Evolutionary conservation across 345 rosid species (phyloP).

Genomic region (Lepidium sativum): DNA sequence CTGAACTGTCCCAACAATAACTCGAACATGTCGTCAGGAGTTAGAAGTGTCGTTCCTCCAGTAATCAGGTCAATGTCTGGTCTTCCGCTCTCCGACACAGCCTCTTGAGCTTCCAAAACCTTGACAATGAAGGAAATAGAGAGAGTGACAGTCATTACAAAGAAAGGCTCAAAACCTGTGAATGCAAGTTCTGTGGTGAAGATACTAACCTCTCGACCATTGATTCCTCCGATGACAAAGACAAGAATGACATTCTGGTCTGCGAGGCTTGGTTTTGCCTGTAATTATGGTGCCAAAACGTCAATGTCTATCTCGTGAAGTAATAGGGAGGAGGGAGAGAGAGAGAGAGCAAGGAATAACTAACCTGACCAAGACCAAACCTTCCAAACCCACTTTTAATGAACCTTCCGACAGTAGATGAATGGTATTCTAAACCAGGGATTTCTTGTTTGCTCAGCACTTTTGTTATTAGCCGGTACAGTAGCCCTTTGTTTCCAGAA

Average conservation of each 20-base stretch:
- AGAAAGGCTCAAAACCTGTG: background rate
- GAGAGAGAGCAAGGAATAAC: background rate
- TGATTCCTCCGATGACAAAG: conserved; percentile 88
- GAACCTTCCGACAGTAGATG: conserved; percentile 88
- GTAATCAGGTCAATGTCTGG: conserved; percentile 64
- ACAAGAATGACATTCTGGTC: conserved; percentile 80
- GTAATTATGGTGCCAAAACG: conserved; percentile 7
- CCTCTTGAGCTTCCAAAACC: conserved; percentile 81
- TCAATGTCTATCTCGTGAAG: background rate
- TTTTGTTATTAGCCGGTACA: conserved; percentile 54
- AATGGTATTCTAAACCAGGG: conserved; percentile 83
- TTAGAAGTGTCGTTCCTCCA: conserved; percentile 91
- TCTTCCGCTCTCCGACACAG: conserved; percentile 68
- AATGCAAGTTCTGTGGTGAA: background rate
- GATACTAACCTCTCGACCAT: conserved; percentile 58
- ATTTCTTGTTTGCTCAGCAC: conserved; percentile 55
- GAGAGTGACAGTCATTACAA: background rate
- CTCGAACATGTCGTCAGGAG: conserved; percentile 81
- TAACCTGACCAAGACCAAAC: conserved; percentile 93
- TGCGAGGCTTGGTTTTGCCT: conserved; percentile 83
- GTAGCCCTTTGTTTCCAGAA: conserved; percentile 53
- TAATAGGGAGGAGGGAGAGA: background rate
- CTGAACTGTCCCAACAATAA: conserved; percentile 56
- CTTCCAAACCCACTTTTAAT: conserved; percentile 96
- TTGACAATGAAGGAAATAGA: conserved; percentile 14